Evolutionary conservation across 257 asterid species (phyloP).

Genomic region (Solanum lycopersicoides): DNA sequence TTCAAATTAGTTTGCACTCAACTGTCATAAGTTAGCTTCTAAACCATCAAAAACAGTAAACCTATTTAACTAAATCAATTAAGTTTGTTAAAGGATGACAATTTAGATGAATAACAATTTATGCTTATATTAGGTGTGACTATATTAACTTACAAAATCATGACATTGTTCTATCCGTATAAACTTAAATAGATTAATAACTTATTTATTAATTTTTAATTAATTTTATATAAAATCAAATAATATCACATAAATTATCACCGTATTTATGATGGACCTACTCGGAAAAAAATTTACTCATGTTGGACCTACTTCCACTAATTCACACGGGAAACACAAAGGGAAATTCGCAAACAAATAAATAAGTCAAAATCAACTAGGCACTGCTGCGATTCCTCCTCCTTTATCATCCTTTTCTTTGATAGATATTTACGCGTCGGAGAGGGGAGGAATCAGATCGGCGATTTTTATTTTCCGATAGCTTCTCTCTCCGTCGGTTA

Average conservation of each 20-base stretch:
- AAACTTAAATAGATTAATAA: too few relatives aligned
- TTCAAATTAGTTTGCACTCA: not conserved
- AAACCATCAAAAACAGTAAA: not conserved
- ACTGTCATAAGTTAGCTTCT: not conserved
- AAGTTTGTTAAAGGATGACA: not conserved
- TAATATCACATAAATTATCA: too few relatives aligned
- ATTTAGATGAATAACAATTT: not conserved
- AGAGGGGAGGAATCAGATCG: constrained; percentile 16
- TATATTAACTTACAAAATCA: not conserved
- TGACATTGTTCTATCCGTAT: too few relatives aligned
- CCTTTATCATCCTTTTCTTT: constrained; percentile 2
- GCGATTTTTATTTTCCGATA: constrained; percentile 5
- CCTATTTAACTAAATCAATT: not conserved
- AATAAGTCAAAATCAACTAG: not conserved
- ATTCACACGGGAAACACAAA: not conserved
- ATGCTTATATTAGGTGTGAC: too few relatives aligned
- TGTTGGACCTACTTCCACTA: not conserved
- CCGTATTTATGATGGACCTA: not conserved
- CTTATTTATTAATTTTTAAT: too few relatives aligned
- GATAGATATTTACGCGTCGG: not conserved
- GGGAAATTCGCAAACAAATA: not conserved
- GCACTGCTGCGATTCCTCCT: not conserved
- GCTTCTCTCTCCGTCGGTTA: not conserved
- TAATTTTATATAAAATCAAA: too few relatives aligned
- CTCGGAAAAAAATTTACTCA: not conserved